phyloP scores from a whole-genome alignment of 805 yeast species.

The Scheffersomyces ergatensis region DNA sequence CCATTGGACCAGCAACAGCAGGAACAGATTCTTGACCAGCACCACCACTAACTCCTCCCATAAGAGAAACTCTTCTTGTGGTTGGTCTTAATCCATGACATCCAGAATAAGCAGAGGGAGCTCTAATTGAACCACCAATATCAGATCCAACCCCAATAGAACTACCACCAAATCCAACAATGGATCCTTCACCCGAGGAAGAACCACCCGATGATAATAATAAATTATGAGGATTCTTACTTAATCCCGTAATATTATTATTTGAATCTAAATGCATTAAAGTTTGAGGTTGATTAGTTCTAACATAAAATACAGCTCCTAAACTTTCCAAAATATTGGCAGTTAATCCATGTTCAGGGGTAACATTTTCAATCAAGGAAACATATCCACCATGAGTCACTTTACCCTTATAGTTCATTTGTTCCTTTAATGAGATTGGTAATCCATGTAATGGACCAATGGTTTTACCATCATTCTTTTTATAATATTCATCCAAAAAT shows the following conservation, averaged over 20 bases:
- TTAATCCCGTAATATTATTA: slow-evolving; percentile 37
- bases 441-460: slow-evolving; percentile 67
- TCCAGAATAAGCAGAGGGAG: slow-evolving; percentile 43
- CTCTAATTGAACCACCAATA: slow-evolving; percentile 45
- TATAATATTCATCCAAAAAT: slow-evolving; percentile 50
- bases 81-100: slow-evolving; percentile 44
- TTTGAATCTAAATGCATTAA: slow-evolving; percentile 43
- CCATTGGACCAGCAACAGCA: slow-evolving; percentile 68
- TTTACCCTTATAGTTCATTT: slow-evolving; percentile 32
- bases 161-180: slow-evolving; percentile 41
- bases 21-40: slow-evolving; percentile 65
- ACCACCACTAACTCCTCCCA: slow-evolving; percentile 52
- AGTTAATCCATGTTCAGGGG: slow-evolving; percentile 28
- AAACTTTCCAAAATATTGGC: slow-evolving; percentile 32
- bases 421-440: slow-evolving; percentile 62
- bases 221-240: slow-evolving; percentile 38
- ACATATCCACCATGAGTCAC: slow-evolving; percentile 41
- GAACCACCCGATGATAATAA: slow-evolving; percentile 42
- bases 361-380: slow-evolving; percentile 26
- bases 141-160: slow-evolving; percentile 41
- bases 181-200: slow-evolving; percentile 44
- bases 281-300: slow-evolving; percentile 45
- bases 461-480: slow-evolving; percentile 43
- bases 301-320: slow-evolving; percentile 43
- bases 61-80: slow-evolving; percentile 28